Conservation (phyloP, 257 asterid genomes). For the Penstemon davidsonii region DNA sequence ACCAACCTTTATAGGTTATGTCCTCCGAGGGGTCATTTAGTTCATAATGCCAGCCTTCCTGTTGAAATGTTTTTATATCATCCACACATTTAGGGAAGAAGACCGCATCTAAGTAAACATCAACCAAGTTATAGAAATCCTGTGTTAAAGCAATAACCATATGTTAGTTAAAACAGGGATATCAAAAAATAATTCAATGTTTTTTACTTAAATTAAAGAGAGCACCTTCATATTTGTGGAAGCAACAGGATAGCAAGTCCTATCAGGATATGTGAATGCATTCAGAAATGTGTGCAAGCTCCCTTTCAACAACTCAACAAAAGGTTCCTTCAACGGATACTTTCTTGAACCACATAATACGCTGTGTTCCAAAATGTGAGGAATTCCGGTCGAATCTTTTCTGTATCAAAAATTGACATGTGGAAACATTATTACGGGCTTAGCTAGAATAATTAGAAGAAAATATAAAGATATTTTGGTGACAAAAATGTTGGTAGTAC, state of each 20-base stretch:
- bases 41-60: slow-evolving; percentile 99
- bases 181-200: neutral
- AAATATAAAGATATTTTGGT: slow-evolving; percentile 9
- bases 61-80: slow-evolving; percentile 90
- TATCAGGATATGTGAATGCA: slow-evolving; percentile 97
- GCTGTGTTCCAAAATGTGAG: slow-evolving; percentile 96
- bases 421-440: slow-evolving; percentile 15
- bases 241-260: slow-evolving; percentile 99
- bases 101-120: slow-evolving; percentile 96
- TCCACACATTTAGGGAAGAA: slow-evolving; percentile 95
- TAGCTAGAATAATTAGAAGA: slow-evolving; percentile 4
- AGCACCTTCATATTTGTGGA: slow-evolving; percentile 91
- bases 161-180: slow-evolving; percentile 18
- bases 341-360: slow-evolving; percentile 98
- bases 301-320: slow-evolving; percentile 93
- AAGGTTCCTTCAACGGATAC: slow-evolving; percentile 96
- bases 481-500: neutral
- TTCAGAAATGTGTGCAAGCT: slow-evolving; percentile 92
- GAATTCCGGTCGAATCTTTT: slow-evolving; percentile 96
- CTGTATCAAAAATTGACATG: slow-evolving; percentile 49
- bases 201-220: slow-evolving; percentile 23
- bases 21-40: slow-evolving; percentile 94
- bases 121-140: slow-evolving; percentile 99
- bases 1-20: slow-evolving; percentile 85
- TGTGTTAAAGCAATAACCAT: slow-evolving; percentile 36